Percentiles rank a stretch among this genome's conserved stretches.
phyloP scores from a whole-genome alignment of 495 filamentous ascomycete genomes.

The Penicillium simplicissimum region DNA sequence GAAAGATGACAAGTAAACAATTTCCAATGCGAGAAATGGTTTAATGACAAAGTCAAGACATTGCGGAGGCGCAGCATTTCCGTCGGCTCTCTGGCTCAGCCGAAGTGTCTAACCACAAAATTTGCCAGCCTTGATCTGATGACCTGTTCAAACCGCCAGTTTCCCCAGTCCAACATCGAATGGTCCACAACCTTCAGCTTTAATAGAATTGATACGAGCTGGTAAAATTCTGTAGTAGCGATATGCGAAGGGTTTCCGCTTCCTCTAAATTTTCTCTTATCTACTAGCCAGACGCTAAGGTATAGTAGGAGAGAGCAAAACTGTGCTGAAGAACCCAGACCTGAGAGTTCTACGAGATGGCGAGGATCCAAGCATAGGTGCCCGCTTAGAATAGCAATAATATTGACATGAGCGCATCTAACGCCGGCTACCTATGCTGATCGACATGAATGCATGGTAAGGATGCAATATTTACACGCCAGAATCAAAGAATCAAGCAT shows the following conservation, averaged over 20 bases:
- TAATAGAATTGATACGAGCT: background rate
- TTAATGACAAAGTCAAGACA: background rate
- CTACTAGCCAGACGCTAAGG: background rate
- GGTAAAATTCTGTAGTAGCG: background rate
- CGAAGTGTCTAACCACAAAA: background rate
- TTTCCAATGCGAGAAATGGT: background rate
- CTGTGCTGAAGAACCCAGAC: background rate
- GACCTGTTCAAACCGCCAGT: background rate
- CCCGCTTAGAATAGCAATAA: background rate
- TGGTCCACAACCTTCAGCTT: background rate
- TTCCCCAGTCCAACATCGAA: background rate
- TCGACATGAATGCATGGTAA: background rate
- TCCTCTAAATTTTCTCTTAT: background rate
- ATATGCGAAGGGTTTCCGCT: background rate
- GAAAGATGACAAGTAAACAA: background rate
- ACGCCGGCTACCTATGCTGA: background rate
- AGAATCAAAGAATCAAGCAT: conserved; percentile 45
- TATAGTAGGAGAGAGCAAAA: background rate
- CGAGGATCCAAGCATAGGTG: background rate
- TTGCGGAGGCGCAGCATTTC: background rate
- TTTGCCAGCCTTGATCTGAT: background rate
- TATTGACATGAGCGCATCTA: background rate
- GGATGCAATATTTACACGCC: background rate
- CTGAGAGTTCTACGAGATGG: background rate
- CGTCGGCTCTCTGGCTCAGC: background rate